phyloP scores from a whole-genome alignment of 1,284 basidiomycete species.

The Malassezia equina region DNA sequence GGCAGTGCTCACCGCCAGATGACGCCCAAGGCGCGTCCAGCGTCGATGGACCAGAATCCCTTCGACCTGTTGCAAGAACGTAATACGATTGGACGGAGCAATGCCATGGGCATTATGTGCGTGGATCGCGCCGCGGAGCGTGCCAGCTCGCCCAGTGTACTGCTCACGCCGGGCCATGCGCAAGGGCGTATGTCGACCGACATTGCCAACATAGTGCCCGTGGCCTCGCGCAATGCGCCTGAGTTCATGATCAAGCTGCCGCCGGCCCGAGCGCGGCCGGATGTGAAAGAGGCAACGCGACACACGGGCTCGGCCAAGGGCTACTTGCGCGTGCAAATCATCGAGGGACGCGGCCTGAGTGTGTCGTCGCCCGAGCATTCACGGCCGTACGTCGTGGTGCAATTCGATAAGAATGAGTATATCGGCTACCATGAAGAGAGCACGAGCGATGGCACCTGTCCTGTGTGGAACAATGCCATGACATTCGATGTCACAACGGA shows the following conservation, averaged over 20 bases:
- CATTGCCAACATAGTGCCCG: neutral
- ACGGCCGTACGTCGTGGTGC: conserved; percentile 88
- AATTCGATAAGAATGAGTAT: conserved; percentile 99
- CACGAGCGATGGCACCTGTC: conserved; percentile 52
- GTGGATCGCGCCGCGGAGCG: conserved; percentile 1
- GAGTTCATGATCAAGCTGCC: conserved; percentile 47
- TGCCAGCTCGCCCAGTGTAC: conserved; percentile 4
- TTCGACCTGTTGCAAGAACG: conserved; percentile 12
- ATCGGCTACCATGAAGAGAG: conserved; percentile 63
- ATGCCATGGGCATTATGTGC: conserved; percentile 1
- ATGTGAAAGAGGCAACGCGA: conserved; percentile 19
- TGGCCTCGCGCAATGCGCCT: conserved; percentile 14
- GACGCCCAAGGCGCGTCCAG: conserved; percentile 14
- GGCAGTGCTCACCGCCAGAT: neutral
- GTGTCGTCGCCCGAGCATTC: conserved; percentile 49
- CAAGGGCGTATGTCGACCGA: neutral
- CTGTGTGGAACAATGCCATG: conserved; percentile 97
- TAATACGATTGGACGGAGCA: neutral
- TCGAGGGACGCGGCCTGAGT: conserved; percentile 73
- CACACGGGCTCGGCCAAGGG: conserved; percentile 53
- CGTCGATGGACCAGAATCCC: conserved; percentile 7
- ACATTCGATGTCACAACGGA: conserved; percentile 82
- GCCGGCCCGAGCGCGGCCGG: conserved; percentile 27
- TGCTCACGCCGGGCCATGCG: conserved; percentile 11
- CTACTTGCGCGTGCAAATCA: conserved; percentile 88